Evolutionary conservation across 306 rosid genomes (phyloP).

Genomic region (Cucurbita maxima): DNA sequence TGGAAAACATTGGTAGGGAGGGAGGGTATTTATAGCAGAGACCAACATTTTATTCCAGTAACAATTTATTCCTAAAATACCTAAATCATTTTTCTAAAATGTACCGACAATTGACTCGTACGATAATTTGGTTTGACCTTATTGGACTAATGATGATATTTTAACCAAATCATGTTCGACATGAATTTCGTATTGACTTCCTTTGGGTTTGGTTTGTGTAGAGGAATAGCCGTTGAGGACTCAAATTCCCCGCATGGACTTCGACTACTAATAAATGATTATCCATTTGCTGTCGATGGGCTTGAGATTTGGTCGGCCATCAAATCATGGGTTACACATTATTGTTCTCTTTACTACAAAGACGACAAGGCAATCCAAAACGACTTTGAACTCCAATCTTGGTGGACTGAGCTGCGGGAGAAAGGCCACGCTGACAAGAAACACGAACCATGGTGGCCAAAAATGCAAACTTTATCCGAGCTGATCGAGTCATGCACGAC

Average conservation of each 20-base stretch:
- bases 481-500: conserved; percentile 41
- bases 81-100: too few species aligned
- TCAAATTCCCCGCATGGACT: conserved; percentile 35
- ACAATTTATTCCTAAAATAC: too few species aligned
- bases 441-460: conserved; percentile 71
- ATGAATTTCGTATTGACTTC: not conserved
- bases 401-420: conserved; percentile 72
- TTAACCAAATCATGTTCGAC: too few species aligned
- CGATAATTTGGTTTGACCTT: too few species aligned
- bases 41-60: too few species aligned
- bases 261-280: conserved; percentile 49
- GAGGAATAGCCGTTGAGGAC: conserved; percentile 65
- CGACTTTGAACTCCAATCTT: conserved; percentile 44
- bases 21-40: too few species aligned
- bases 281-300: conserved; percentile 79
- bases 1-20: too few species aligned
- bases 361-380: conserved; percentile 21
- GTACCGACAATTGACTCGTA: too few species aligned
- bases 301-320: conserved; percentile 57
- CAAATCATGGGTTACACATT: conserved; percentile 48
- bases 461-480: conserved; percentile 35
- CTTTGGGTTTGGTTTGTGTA: not conserved
- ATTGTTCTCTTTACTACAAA: conserved; percentile 39
- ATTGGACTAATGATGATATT: too few species aligned
- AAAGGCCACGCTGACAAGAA: conserved; percentile 59